Base-by-base conservation (phyloP, 768 basidiomycete species). In the Pleurotus tuoliensis region DNA sequence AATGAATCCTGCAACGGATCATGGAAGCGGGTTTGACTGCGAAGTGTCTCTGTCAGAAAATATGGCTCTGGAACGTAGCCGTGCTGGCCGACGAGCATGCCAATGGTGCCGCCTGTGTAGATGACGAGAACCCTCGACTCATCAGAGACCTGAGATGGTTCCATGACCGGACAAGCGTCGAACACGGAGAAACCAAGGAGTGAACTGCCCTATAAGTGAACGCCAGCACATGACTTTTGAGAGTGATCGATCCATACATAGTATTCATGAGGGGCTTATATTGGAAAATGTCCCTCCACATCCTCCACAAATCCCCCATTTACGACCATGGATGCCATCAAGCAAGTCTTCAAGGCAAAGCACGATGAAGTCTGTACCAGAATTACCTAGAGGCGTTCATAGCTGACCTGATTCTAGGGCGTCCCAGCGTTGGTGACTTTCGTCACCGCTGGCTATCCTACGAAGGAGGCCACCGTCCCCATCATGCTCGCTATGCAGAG, bases 381-480 rank as follows among this genome's bases (percentile, higher is more conserved):
- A 13, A n/a, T 5, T 48, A 25, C 9, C 25, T 9, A 5, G 39
- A 25, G 11, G 4, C 25, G 38, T 50, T 20, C 53, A 38, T 12
- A n/a, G 27, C 12, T 55, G 48, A 27, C 40, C 20, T 11, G 30
- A 15, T 8, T 39, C 25, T 58, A 88, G 86, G 80, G 80, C 27
- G 65, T 65, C 20, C 81, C 86, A 47, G 87, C 83, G 4, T 74
- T 92, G 54, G 81, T 93, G 62, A 91, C 95, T 37, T 99, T 97
- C 72, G 78, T 98, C 63, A 99, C 96, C 18, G 95, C 95, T 45
- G 96, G 96, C 12, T 98, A 87, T 73, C 96, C 96, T 24, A 83
- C 76, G 6, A 69, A 72, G 54, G 76, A 85, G 66, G 88, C 89
- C 57, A 98, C 96, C 0, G 91, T 96, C 9, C 86, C 91, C 1